Evolutionary conservation across 1,139 yeast species (phyloP), one percentile per base, ranked within the genome.

Genomic region (Keqinozyma sinolaborantium): DNA sequence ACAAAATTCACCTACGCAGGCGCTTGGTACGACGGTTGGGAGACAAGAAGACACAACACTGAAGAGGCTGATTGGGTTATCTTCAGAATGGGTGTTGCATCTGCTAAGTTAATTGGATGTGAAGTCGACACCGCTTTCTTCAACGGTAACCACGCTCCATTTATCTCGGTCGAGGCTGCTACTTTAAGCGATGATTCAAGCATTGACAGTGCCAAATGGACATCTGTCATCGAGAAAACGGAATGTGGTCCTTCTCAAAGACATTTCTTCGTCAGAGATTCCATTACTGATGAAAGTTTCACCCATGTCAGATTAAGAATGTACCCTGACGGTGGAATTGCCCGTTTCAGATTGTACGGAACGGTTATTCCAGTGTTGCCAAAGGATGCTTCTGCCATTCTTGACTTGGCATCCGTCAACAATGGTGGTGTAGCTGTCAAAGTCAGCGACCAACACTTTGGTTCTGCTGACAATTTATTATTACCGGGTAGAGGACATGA

Each of bases 11-110:
- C 83, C 4, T 83, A 77, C 42, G 77, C 90, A 4, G 97, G 97
- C 33, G 95, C 95, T 4, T 88, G 97, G 96, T 90, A 85, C 53
- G 97, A 90, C 48, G 97, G 97, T 11, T 90, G 97, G 97, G 97
- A 90, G 59, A 88, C 97, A 14, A 73, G 97, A 56, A 75, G 97
- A 60, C 97, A 90, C 66, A 90, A 90, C 58, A 61, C 77, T 2
- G 83, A 70, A 39, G 87, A 79, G 35, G 84, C 86, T 26, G 97
- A 90, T 51, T 88, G 90, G 84, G 96, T 84, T 18, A 67, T 85
- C 25, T 64, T 90, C 57, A 73, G 77, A 54, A 68, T 86, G 51
- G 97, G 97, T 9, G 97, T 90, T 11, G 68, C 87, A 6, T 76
- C 86, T 25, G 96, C 97, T 2, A 68, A 69, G 30, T 60, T 92